phyloP scores from a whole-genome alignment of 2,329 filamentous ascomycete genomes.

The Beauveria sp. region DNA sequence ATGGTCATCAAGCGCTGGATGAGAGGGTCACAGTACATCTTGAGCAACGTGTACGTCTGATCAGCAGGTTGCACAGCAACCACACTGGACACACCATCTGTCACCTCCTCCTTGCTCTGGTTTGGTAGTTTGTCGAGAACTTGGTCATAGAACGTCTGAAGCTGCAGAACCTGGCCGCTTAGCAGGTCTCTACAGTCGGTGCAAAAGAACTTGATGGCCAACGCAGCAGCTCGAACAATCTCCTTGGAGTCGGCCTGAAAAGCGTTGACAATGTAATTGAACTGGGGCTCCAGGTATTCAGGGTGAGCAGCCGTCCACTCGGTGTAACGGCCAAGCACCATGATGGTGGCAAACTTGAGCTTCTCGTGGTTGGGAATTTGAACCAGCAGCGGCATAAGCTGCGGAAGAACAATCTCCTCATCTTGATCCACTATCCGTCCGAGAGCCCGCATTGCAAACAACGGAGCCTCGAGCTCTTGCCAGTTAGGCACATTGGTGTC shows the following conservation, averaged over 20 bases:
- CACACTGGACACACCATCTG: slow-evolving; percentile 88
- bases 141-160: slow-evolving; percentile 88
- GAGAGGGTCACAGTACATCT: slow-evolving; percentile 88
- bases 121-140: slow-evolving; percentile 80
- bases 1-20: slow-evolving; percentile 78
- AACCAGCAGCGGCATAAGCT: slow-evolving; percentile 87
- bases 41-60: slow-evolving; percentile 77
- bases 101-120: slow-evolving; percentile 88
- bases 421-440: slow-evolving; percentile 91
- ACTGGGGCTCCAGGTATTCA: slow-evolving; percentile 83
- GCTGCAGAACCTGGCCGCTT: slow-evolving; percentile 71
- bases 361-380: slow-evolving; percentile 95
- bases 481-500: slow-evolving; percentile 77
- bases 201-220: slow-evolving; percentile 96
- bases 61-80: slow-evolving; percentile 76
- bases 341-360: slow-evolving; percentile 95
- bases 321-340: slow-evolving; percentile 93
- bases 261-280: slow-evolving; percentile 90
- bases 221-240: slow-evolving; percentile 81
- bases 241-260: slow-evolving; percentile 86
- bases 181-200: slow-evolving; percentile 86
- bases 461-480: slow-evolving; percentile 90
- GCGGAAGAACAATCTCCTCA: slow-evolving; percentile 78
- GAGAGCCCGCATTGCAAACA: slow-evolving; percentile 94
- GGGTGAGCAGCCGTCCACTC: slow-evolving; percentile 96